Conservation (phyloP, 1,139 yeast genomes). For the Yamadazyma dendronema region DNA sequence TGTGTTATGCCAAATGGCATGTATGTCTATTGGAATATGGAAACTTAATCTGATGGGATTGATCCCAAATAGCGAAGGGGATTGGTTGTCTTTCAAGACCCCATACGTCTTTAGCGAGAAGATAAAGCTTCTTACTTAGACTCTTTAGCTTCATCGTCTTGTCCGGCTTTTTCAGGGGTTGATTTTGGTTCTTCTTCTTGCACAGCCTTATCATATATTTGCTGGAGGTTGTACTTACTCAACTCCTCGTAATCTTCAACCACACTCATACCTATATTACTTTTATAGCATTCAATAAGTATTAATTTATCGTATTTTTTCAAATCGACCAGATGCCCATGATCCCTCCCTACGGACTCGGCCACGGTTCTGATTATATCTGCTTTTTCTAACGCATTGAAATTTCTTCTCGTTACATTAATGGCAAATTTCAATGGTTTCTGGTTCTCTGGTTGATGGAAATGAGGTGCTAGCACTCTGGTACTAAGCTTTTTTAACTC, state of each 20-base stretch:
- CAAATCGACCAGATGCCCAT: conserved; percentile 77
- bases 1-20: conserved; percentile 60
- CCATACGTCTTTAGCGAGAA: conserved; percentile 8
- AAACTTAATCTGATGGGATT: conserved; percentile 87
- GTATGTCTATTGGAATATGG: conserved; percentile 77
- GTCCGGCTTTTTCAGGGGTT: not conserved
- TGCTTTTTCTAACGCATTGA: conserved; percentile 65
- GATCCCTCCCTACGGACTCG: conserved; percentile 63
- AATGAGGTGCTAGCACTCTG: conserved; percentile 63
- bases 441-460: conserved; percentile 54
- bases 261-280: conserved; percentile 77
- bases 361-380: conserved; percentile 74
- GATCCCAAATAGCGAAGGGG: conserved; percentile 82
- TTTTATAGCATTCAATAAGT: conserved; percentile 84
- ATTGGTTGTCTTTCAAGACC: conserved; percentile 87
- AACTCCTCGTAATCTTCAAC: conserved; percentile 59
- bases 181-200: conserved; percentile 12
- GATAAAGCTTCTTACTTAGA: conserved; percentile 3
- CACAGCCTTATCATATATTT: conserved; percentile 51
- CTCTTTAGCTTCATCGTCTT: conserved; percentile 5
- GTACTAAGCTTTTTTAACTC: conserved; percentile 61
- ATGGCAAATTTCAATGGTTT: conserved; percentile 70
- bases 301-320: conserved; percentile 77
- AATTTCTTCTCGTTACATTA: conserved; percentile 75
- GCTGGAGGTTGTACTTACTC: conserved; percentile 61